phyloP scores from a whole-genome alignment of 345 rosid genomes.

The Excoecaria agallocha region DNA sequence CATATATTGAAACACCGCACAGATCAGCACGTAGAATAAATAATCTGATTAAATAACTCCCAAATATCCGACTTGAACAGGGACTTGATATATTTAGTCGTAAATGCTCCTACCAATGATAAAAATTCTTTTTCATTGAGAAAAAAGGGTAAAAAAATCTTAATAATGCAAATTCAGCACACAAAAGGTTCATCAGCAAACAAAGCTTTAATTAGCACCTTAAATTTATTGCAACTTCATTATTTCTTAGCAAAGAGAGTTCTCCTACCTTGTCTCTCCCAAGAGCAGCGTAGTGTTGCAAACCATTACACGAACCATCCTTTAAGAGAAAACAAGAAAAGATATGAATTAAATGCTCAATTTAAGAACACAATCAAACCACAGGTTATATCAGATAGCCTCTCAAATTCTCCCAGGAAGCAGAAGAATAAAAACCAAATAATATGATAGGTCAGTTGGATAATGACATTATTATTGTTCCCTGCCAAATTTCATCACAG shows the following conservation, averaged over 20 bases:
- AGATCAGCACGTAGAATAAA: too few species aligned
- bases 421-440: background rate
- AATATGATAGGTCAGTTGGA: background rate
- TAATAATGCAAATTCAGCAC: background rate
- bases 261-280: slow-evolving; percentile 93
- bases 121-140: background rate
- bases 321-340: slow-evolving; percentile 34
- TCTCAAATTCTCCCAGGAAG: background rate
- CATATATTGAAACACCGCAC: background rate
- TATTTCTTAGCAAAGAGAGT: slow-evolving; percentile 11
- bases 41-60: background rate
- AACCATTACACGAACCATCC: slow-evolving; percentile 99
- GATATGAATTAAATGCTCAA: slow-evolving; percentile 1
- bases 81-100: background rate
- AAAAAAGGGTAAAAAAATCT: background rate
- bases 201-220: background rate
- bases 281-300: slow-evolving; percentile 99
- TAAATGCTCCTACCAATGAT: background rate
- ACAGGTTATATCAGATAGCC: background rate
- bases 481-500: background rate
- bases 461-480: background rate
- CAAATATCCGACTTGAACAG: background rate
- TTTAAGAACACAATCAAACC: background rate
- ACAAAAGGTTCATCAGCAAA: background rate
- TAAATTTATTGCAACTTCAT: background rate